Base-by-base conservation (phyloP, 2,329 filamentous ascomycete species). In the Diaporthe citrichinensis region DNA sequence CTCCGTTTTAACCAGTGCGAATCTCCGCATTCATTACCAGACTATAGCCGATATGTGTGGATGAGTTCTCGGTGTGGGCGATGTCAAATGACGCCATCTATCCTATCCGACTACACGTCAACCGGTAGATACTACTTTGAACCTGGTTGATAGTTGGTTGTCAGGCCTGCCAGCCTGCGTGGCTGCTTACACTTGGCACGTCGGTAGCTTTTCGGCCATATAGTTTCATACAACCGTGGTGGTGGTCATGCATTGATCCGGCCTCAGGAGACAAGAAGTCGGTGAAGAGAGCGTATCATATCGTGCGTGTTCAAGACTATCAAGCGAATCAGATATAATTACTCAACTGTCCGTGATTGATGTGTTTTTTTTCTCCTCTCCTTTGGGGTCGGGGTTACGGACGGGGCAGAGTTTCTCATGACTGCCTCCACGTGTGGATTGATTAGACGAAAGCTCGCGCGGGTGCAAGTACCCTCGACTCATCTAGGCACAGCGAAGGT, bases 391-490 rank as follows among this genome's bases (percentile, higher is more conserved):
- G 17, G 15, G 41, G 28, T 17, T 34, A 20, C 28, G 44, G 51
- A 20, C 20, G 36, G 36, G 36, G 8, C 41, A 49, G 25, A 15
- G 41, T 14, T 49, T 31, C 4, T 41, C 10, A n/a, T 12, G 41
- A 31, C 41, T 55, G 51, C 25, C n/a, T 14, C 6, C 51, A 55
- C 46, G 65, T 53, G 14, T 23, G 23, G 46, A 53, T 39, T 20
- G 59, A 23, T 65, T 20, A 25, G 31, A 28, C 44, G 8, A 15
- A 39, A 25, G 46, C 31, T 20, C 65, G 31, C 31, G 46, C 65
- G 65, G 65, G 36, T 53, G 65, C 46, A 68, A 41, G 65, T 53
- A 53, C 46, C 65, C 65, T 68, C 65, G 65, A 53, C 46, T 53
- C 46, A 41, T 53, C 65, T 68, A 12, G 65, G 65, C 46, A 20